Percentiles rank a stretch among this genome's conserved stretches.
Evolutionary conservation across 805 yeast genomes (phyloP).

Genomic region (Jamesozyma lodderae): DNA sequence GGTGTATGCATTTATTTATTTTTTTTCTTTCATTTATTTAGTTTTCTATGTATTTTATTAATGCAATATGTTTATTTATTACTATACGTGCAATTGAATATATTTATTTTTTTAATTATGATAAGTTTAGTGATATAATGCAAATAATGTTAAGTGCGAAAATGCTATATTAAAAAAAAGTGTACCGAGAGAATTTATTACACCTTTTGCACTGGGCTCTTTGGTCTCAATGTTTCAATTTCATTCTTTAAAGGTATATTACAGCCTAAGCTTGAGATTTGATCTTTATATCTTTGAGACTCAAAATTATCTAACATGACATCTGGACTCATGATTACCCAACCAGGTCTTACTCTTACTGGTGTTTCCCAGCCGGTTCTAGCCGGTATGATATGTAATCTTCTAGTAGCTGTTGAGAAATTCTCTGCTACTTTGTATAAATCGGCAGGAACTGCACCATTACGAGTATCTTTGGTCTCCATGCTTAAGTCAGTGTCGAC

Average conservation of each 20-base stretch:
- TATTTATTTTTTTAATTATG: no score
- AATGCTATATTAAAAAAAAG: no score
- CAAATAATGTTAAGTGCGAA: no score
- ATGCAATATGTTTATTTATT: no score
- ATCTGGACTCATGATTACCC: conserved; percentile 88
- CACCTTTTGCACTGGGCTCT: conserved; percentile 48
- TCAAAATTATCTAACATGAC: conserved; percentile 63
- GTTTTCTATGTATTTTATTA: no score
- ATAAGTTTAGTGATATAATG: no score
- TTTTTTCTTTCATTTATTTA: no score
- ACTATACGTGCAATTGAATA: no score
- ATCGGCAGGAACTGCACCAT: conserved; percentile 58
- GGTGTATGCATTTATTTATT: no score
- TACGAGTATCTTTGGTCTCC: conserved; percentile 39
- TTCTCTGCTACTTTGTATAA: conserved; percentile 81
- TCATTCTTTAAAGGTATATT: conserved; percentile 62
- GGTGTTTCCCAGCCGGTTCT: conserved; percentile 56
- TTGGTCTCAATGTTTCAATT: conserved; percentile 75
- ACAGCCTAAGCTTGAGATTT: conserved; percentile 37
- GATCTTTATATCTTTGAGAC: conserved; percentile 37
- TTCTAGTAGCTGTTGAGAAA: conserved; percentile 70
- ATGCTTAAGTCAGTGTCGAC: conserved; percentile 81
- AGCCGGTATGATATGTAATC: conserved; percentile 79
- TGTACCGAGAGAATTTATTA: no score
- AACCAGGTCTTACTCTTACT: conserved; percentile 66